Evolutionary conservation across 306 rosid genomes (phyloP).

Genomic region (Castanea mollissima): DNA sequence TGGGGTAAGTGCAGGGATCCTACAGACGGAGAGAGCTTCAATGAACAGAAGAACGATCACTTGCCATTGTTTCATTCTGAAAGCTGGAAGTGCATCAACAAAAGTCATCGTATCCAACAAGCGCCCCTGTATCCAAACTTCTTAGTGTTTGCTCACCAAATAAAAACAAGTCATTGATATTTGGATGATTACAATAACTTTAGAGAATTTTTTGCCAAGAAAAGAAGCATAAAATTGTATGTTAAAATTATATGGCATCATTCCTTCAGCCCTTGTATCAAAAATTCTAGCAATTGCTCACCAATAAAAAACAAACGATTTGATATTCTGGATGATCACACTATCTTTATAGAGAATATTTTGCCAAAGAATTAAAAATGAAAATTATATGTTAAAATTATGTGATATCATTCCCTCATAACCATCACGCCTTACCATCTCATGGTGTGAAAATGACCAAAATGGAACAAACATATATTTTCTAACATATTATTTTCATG

Average conservation of each 20-base stretch:
- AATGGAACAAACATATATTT: no score
- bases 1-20: constrained; percentile 66
- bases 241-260: no score
- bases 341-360: background rate
- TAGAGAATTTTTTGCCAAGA: background rate
- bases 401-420: no score
- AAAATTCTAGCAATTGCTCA: constrained; percentile 13
- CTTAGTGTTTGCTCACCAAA: constrained; percentile 14
- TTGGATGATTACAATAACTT: background rate
- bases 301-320: constrained; percentile 13
- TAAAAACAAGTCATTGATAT: constrained; percentile 4
- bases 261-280: constrained; percentile 36
- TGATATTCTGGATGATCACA: background rate
- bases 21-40: constrained; percentile 78
- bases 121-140: constrained; percentile 44
- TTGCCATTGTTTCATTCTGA: constrained; percentile 89
- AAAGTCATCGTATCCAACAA: constrained; percentile 90
- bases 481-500: no score
- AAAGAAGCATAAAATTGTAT: background rate
- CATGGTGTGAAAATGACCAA: no score
- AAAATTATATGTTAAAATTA: background rate
- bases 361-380: background rate
- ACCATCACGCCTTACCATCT: no score
- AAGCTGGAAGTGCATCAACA: constrained; percentile 76
- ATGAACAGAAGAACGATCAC: constrained; percentile 70